phyloP scores from a whole-genome alignment of 768 basidiomycete species.

The Atractiella rhizophila region DNA sequence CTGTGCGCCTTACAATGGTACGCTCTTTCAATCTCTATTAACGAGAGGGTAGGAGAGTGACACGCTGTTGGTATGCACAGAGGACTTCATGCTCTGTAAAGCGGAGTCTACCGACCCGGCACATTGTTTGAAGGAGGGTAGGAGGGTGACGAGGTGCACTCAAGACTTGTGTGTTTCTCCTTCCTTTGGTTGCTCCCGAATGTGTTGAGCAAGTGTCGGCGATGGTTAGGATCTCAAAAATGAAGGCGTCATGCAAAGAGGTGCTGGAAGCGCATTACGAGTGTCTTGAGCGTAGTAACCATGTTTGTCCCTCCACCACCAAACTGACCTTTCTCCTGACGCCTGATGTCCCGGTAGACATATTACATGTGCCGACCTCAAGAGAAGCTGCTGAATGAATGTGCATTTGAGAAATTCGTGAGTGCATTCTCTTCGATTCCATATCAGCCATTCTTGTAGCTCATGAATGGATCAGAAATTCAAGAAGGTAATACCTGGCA shows the following conservation, averaged over 20 bases:
- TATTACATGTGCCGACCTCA: conserved; percentile 69
- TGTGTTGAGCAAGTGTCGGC: background rate
- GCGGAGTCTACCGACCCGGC: conserved; percentile 64
- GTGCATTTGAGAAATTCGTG: conserved; percentile 83
- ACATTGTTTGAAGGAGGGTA: conserved; percentile 83
- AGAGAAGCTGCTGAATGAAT: conserved; percentile 65
- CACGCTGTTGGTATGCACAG: conserved; percentile 24
- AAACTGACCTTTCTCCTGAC: background rate
- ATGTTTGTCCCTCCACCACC: conserved; percentile 31
- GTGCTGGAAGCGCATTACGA: conserved; percentile 83
- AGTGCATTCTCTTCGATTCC: background rate
- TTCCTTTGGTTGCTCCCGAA: background rate
- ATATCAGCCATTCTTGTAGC: background rate
- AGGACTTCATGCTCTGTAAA: conserved; percentile 97
- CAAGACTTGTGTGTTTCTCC: conserved; percentile 42
- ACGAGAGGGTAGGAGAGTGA: background rate
- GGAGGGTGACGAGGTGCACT: conserved; percentile 84
- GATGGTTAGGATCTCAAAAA: conserved; percentile 50
- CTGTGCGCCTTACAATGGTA: conserved; percentile 92
- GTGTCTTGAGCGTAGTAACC: conserved; percentile 82
- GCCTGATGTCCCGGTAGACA: conserved; percentile 31
- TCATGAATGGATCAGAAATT: conserved; percentile 36
- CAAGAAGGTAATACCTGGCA: conserved; percentile 68
- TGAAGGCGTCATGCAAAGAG: conserved; percentile 66
- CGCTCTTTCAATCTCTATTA: background rate